Evolutionary conservation across 2,329 filamentous ascomycete genomes (phyloP), one percentile per base, ranked within the genome.

Genomic region (Exophiala bonariae): DNA sequence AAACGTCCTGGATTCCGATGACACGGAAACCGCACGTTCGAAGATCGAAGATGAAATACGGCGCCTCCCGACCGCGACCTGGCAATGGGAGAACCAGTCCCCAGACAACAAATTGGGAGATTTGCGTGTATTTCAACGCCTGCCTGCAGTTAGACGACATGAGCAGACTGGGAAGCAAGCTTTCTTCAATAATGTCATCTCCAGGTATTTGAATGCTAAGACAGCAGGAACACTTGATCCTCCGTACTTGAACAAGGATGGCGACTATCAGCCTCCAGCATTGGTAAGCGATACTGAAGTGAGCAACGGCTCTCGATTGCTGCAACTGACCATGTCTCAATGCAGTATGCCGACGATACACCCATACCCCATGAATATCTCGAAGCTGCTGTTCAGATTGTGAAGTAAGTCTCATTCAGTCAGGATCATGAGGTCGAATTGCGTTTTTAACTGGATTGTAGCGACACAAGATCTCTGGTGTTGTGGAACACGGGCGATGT

Each of bases 181-280:
- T 7, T 37, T 37, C 18, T 37, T 37, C 17, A 37, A 37, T 19
- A 37, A 37, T 22, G 18, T 37, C 18, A 37, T 37, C n/a, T 37
- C 35, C 8, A 37, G 35, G 18, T 37, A 37, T 19, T 19, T 37
- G n/a, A 37, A 37, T n/a, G 35, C 35, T 7, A 37, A 37, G 35
- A 37, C 18, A 13, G 18, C 14, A 8, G 11, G 19, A 7, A 37
- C 35, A 7, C 18, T 37, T 7, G 35, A 37, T 22, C 35, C 35
- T 13, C 35, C 35, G 8, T 20, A 37, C n/a, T 19, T 37, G 35
- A 37, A 37, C 19, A n/a, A 18, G 18, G 17, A 37, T 13, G 35
- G 35, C 11, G 14, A 13, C 6, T 37, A 37, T 37, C 35, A 37
- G 19, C 35, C 35, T 16, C 35, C 35, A 7, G 35, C 17, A 19